These are phyloP conservation scores for Colletotrichum godetiae DNA, from an alignment of 2,329 filamentous ascomycete genomes.

Conservation along the genomic window DNA sequence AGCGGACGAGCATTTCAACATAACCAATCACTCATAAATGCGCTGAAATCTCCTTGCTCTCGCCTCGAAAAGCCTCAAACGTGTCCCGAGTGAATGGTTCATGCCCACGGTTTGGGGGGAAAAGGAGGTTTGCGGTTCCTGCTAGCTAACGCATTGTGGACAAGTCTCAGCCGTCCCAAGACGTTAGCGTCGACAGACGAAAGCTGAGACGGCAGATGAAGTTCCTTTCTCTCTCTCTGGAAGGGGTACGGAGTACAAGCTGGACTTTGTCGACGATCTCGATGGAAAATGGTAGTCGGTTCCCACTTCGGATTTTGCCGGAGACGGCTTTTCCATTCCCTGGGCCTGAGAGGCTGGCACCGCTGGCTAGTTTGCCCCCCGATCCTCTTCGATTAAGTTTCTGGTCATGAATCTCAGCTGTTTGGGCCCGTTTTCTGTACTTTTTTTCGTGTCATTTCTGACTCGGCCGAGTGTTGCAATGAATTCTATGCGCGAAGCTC, in stretches of 20 bases:
- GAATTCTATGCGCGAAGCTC: background rate
- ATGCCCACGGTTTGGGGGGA: background rate
- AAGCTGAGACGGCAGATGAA: background rate
- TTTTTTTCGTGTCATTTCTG: background rate
- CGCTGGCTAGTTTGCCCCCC: background rate
- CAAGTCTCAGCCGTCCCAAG: background rate
- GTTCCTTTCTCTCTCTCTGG: background rate
- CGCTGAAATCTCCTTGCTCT: background rate
- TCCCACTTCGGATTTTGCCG: background rate
- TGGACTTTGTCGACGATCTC: background rate
- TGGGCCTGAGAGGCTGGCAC: background rate
- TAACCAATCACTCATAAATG: background rate
- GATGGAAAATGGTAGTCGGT: background rate
- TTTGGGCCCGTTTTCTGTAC: background rate
- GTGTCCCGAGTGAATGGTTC: background rate
- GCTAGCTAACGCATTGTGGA: background rate
- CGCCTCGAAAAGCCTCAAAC: background rate
- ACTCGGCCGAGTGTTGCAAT: background rate
- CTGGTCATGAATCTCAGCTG: background rate
- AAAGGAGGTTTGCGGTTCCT: background rate
- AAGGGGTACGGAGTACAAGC: background rate
- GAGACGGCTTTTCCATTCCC: background rate
- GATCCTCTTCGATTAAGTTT: background rate
- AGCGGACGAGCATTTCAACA: background rate
- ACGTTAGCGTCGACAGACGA: background rate